Base-by-base conservation (phyloP, 1,284 basidiomycete species). In the Rhodotorula sp. region DNA sequence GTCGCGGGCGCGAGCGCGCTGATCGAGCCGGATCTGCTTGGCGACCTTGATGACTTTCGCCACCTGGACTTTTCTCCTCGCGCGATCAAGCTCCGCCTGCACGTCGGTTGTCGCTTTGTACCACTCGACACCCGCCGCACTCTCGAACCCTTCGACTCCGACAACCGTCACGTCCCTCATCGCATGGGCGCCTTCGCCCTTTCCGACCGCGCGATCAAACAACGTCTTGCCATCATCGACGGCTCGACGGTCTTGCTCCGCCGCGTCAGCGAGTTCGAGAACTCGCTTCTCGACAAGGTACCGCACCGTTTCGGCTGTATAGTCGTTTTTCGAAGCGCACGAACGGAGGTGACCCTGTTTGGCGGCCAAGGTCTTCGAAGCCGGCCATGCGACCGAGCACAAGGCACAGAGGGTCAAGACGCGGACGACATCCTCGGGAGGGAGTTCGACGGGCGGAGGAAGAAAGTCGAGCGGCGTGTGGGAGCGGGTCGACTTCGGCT, bases 311-410 rank as follows among this genome's bases (percentile, higher is more conserved):
- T 87, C 86, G 39, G 86, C 81, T 3, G 83, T 82, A 64, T 89
- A 80, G 3, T 81, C 81, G 43, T 84, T 82, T 79, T 88, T 90
- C 80, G 85, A 87, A 29, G 88, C 86, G 78, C 91, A 92, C 2
- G 84, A 81, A 63, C 84, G 84, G 31, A 92, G 86, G 78, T 92
- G 91, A 3, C 83, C 78, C 76, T 86, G 80, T 79, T 91, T 91
- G 74, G 89, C 85, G 18, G 80, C 74, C 23, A 82, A 81, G 10
- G 85, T 85, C 79, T 92, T 92, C 64, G 85, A 83, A 12, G 85
- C 81, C 3, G 89, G 91, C 90, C 90, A 92, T 0, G 81, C 80
- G 16, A 43, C 6, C 1, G 29, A 20, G 77, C 91, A 92, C 60
- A 85, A 84, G 58, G 91, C 83, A 75, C 90, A 92, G 75, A 83